These are phyloP conservation scores for Ephemerocybe angulata DNA, from an alignment of 768 basidiomycete genomes.

Conservation along the genomic window DNA sequence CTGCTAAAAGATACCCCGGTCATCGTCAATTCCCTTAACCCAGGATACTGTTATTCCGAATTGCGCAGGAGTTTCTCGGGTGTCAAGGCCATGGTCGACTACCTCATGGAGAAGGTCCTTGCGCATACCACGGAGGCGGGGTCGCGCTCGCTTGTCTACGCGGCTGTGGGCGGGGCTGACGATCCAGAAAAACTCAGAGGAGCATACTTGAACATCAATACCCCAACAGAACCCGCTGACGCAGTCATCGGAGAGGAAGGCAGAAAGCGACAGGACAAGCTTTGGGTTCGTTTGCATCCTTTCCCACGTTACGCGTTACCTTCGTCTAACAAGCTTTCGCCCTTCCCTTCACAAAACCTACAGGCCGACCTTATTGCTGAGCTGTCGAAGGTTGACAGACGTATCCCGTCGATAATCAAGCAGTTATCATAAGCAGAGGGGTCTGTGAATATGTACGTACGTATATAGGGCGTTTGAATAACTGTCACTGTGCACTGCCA, in stretches of 20 bases:
- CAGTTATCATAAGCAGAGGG: neutral
- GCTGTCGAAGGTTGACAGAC: neutral
- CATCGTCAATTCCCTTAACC: conserved; percentile 35
- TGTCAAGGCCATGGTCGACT: conserved; percentile 11
- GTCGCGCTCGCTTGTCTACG: conserved; percentile 32
- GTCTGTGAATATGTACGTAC: neutral
- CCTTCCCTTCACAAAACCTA: neutral
- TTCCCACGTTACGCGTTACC: neutral
- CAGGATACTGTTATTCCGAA: conserved; percentile 40
- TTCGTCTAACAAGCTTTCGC: neutral
- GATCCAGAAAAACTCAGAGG: neutral
- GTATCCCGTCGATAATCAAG: neutral
- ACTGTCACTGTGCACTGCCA: neutral
- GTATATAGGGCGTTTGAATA: neutral
- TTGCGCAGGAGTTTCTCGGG: conserved; percentile 26
- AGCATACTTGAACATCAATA: conserved; percentile 2
- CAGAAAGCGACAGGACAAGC: neutral
- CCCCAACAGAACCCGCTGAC: neutral
- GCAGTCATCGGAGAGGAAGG: neutral
- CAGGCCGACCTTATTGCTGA: neutral
- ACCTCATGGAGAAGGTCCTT: conserved; percentile 27
- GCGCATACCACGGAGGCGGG: conserved; percentile 38
- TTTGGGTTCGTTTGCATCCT: conserved; percentile 4
- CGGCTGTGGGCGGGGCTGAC: conserved; percentile 22
- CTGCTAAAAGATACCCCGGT: conserved; percentile 24